phyloP scores from a whole-genome alignment of 495 filamentous ascomycete species.

The Chaetomium fimeti region DNA sequence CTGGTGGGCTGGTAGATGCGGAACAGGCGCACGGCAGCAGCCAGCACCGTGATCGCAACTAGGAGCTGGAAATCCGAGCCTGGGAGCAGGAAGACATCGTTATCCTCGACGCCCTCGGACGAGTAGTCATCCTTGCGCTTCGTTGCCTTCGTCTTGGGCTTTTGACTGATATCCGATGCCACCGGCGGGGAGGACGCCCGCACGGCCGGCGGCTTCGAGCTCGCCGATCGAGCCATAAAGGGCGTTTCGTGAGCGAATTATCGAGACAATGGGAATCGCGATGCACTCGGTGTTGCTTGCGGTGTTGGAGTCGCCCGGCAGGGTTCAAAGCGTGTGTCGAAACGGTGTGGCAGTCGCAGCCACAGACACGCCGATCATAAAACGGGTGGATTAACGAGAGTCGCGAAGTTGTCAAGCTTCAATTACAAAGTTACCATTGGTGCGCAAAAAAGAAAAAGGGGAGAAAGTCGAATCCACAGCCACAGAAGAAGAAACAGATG shows the following conservation, averaged over 20 bases:
- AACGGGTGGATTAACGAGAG: constrained; percentile 44
- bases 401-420: constrained; percentile 41
- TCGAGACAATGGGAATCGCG: constrained; percentile 25
- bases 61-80: constrained; percentile 77
- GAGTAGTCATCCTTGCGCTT: constrained; percentile 56
- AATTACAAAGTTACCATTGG: constrained; percentile 46
- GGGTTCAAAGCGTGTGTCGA: constrained; percentile 11
- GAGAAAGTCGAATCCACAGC: constrained; percentile 35
- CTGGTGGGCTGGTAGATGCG: constrained; percentile 94
- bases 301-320: constrained; percentile 9
- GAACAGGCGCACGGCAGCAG: constrained; percentile 80
- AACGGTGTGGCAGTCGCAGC: constrained; percentile 13
- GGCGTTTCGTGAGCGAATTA: constrained; percentile 9
- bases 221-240: constrained; percentile 45
- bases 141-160: constrained; percentile 34
- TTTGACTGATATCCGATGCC: constrained; percentile 15
- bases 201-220: constrained; percentile 42
- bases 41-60: constrained; percentile 68
- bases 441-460: constrained; percentile 22
- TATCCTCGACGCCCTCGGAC: constrained; percentile 64
- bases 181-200: constrained; percentile 31
- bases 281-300: constrained; percentile 15
- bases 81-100: constrained; percentile 73
- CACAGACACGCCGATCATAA: constrained; percentile 17
- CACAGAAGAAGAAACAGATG: constrained; percentile 39